phyloP scores from a whole-genome alignment of 331 rosid genomes.

The Stylosanthes scabra region DNA sequence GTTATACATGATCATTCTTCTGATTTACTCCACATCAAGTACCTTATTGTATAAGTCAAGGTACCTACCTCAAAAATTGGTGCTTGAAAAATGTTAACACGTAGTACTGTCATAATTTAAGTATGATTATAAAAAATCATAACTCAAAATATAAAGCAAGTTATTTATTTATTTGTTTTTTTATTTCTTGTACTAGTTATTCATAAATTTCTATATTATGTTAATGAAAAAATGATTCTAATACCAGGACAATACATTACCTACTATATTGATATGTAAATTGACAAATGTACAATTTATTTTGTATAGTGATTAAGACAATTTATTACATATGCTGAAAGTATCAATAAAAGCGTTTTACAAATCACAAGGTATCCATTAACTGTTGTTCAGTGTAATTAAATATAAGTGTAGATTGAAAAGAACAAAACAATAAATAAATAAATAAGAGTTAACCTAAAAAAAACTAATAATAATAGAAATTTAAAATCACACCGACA shows the following conservation, averaged over 20 bases:
- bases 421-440: too few species aligned
- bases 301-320: neutral
- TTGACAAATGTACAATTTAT: too few species aligned
- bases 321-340: neutral
- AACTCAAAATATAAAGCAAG: neutral
- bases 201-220: too few species aligned
- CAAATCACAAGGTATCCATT: neutral
- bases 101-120: neutral
- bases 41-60: conserved; percentile 7
- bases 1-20: neutral
- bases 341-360: too few species aligned
- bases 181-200: too few species aligned
- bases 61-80: neutral
- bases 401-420: neutral
- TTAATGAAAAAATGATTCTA: too few species aligned
- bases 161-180: too few species aligned
- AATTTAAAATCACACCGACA: too few species aligned
- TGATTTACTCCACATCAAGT: neutral
- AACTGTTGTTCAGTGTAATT: neutral
- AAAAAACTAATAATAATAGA: too few species aligned
- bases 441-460: too few species aligned
- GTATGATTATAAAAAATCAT: neutral
- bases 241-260: too few species aligned
- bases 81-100: neutral
- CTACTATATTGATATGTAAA: neutral